A percentile compares a stretch with the other conserved stretches of the same genome.
These are phyloP conservation scores for Podaxis rugospora DNA, from an alignment of 768 basidiomycete genomes.

Conservation along the genomic window DNA sequence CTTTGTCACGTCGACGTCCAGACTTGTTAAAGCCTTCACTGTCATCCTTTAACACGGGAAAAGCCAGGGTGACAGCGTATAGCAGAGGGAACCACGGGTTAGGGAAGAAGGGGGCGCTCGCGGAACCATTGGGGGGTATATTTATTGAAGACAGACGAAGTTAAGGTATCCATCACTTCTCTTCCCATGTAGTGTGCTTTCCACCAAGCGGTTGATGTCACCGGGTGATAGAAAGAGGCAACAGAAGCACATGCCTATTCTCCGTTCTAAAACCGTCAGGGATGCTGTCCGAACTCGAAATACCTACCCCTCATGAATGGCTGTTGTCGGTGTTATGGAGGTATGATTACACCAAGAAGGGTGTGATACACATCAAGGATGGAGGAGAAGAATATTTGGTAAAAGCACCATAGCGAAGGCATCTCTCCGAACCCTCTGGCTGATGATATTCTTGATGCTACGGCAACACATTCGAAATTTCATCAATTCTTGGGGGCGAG, in stretches of 20 bases:
- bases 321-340: background rate
- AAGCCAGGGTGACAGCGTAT: background rate
- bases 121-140: background rate
- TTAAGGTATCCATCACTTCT: slow-evolving; percentile 3
- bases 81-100: background rate
- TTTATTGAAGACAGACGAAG: background rate
- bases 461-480: too few species aligned
- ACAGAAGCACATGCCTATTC: slow-evolving; percentile 4
- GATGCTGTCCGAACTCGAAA: background rate
- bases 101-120: background rate
- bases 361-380: too few species aligned
- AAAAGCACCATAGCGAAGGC: too few species aligned
- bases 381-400: too few species aligned
- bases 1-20: slow-evolving; percentile 3
- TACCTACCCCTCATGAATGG: background rate
- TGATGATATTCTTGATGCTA: too few species aligned
- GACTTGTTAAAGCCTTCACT: background rate
- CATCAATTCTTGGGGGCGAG: too few species aligned
- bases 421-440: too few species aligned
- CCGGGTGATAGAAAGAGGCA: background rate
- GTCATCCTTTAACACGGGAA: background rate
- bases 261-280: background rate
- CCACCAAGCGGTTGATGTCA: background rate
- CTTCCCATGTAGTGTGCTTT: background rate
- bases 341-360: too few species aligned